These are phyloP conservation scores for Larix kaempferi DNA, from an alignment of 75 land plant species.

Conservation along the genomic window DNA sequence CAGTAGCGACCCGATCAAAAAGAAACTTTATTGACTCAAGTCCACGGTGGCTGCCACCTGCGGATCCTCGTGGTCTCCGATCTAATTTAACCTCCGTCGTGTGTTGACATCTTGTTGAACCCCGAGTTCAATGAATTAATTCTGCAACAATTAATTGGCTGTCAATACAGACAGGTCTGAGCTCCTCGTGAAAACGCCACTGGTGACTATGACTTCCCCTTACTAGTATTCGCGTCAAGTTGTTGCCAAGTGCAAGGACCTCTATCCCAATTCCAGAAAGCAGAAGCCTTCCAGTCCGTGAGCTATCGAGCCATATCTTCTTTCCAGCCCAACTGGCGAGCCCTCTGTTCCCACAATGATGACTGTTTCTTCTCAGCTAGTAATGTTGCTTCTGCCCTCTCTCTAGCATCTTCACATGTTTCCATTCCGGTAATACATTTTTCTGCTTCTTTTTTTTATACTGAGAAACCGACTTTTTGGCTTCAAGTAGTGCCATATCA, in stretches of 20 bases:
- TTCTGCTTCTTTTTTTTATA: slow-evolving; percentile 87
- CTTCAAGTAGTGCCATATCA: slow-evolving; percentile 68
- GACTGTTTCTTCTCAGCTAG: slow-evolving; percentile 47
- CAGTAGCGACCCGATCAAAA: too few species aligned
- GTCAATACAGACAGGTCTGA: too few species aligned
- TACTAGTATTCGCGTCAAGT: too few species aligned
- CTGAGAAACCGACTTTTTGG: slow-evolving; percentile 78
- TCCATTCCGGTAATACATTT: slow-evolving; percentile 88
- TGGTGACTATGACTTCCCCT: too few species aligned
- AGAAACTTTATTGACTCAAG: too few species aligned
- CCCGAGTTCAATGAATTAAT: too few species aligned
- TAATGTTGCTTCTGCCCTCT: slow-evolving; percentile 65
- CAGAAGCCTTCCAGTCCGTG: background rate
- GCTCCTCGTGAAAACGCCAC: too few species aligned
- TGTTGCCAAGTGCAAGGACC: background rate
- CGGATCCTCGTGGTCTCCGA: too few species aligned
- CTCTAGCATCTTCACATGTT: slow-evolving; percentile 86
- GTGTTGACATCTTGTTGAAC: too few species aligned
- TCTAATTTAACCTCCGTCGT: too few species aligned
- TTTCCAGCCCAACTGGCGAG: slow-evolving; percentile 72
- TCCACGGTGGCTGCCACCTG: too few species aligned
- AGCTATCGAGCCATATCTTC: slow-evolving; percentile 19
- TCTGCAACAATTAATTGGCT: too few species aligned
- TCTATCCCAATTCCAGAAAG: background rate
- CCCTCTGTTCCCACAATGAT: slow-evolving; percentile 64